Conservation (phyloP, 2,329 filamentous ascomycete genomes). For the Elsinoe perseae region DNA sequence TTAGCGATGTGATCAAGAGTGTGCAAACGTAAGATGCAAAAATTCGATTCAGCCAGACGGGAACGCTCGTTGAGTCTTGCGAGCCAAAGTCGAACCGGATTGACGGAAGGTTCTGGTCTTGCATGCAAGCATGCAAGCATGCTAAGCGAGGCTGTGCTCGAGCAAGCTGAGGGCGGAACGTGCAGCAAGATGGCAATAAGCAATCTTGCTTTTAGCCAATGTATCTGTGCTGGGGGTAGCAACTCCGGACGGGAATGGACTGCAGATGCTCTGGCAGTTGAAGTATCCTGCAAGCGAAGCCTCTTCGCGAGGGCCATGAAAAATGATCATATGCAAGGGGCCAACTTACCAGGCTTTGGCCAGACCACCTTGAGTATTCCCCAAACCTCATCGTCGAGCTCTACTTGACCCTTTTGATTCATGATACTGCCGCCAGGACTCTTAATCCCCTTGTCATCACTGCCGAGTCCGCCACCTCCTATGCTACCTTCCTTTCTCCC, state of each 20-base stretch:
- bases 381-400: constrained; percentile 63
- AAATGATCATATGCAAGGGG: not conserved
- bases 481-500: constrained; percentile 30
- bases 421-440: constrained; percentile 44
- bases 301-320: not conserved
- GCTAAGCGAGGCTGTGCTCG: constrained; percentile 8
- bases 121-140: not conserved
- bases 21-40: not conserved
- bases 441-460: constrained; percentile 28
- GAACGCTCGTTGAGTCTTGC: not conserved
- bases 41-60: not conserved
- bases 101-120: not conserved
- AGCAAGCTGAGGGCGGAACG: not conserved
- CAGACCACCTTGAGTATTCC: constrained; percentile 69
- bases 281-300: not conserved
- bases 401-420: constrained; percentile 75
- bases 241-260: not conserved
- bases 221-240: not conserved
- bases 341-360: constrained; percentile 72
- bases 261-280: not conserved
- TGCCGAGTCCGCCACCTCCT: constrained; percentile 31
- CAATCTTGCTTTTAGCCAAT: constrained; percentile 6
- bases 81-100: not conserved
- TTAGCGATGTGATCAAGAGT: not conserved
- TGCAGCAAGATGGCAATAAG: constrained; percentile 16